These are phyloP conservation scores for Starmera stellimalicola DNA, from an alignment of 1,139 yeast species.

Conservation along the genomic window DNA sequence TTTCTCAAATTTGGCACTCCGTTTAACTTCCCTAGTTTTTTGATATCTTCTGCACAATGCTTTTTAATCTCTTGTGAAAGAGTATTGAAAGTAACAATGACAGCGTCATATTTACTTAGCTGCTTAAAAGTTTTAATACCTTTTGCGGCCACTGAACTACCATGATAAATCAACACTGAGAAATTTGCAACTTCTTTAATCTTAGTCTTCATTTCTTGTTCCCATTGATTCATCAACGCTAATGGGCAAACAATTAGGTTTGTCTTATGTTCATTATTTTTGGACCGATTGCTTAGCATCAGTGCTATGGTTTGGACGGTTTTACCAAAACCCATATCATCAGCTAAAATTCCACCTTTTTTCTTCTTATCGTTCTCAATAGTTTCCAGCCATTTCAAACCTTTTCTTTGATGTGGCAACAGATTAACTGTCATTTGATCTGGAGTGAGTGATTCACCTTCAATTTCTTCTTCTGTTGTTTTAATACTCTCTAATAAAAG, in stretches of 20 bases:
- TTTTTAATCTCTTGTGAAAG: slow-evolving; percentile 59
- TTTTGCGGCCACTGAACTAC: slow-evolving; percentile 21
- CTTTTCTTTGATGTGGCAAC: slow-evolving; percentile 78
- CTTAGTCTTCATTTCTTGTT: slow-evolving; percentile 58
- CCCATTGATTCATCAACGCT: slow-evolving; percentile 75
- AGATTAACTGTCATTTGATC: slow-evolving; percentile 53
- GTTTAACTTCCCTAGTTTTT: slow-evolving; percentile 20
- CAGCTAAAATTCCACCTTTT: slow-evolving; percentile 80
- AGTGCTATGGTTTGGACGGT: slow-evolving; percentile 76
- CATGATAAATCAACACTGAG: slow-evolving; percentile 50
- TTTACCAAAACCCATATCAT: slow-evolving; percentile 93
- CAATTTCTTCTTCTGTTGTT: slow-evolving; percentile 43
- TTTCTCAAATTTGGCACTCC: slow-evolving; percentile 30
- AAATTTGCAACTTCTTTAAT: slow-evolving; percentile 39
- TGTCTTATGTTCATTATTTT: slow-evolving; percentile 31
- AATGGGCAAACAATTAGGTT: slow-evolving; percentile 83
- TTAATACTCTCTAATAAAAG: slow-evolving; percentile 57
- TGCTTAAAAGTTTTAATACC: slow-evolving; percentile 34
- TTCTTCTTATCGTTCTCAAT: slow-evolving; percentile 41
- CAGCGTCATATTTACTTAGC: slow-evolving; percentile 54
- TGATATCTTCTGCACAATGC: slow-evolving; percentile 31
- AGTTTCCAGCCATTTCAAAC: slow-evolving; percentile 73
- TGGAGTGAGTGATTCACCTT: slow-evolving; percentile 60
- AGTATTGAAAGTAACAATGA: slow-evolving; percentile 70
- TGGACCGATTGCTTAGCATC: slow-evolving; percentile 46